Base-by-base conservation (phyloP, 2,329 filamentous ascomycete species). In the Sporothrix mexicana region DNA sequence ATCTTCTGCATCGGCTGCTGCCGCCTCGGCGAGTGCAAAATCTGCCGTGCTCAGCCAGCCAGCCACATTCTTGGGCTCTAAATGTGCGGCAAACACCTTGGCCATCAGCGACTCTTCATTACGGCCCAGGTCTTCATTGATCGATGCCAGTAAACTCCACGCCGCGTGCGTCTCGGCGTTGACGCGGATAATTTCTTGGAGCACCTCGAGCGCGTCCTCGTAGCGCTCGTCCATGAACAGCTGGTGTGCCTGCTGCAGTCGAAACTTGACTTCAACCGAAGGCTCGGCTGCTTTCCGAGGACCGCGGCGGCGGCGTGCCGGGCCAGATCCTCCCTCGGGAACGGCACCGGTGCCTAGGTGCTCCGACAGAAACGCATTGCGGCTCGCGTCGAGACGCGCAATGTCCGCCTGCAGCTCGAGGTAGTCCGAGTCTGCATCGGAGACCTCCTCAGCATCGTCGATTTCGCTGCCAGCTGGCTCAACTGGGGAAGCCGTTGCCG, bases 231-330 rank as follows among this genome's bases (percentile, higher is more conserved):
- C 84, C 73, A 93, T 84, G 78, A 91, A 94, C 4, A 90, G 88
- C 74, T 90, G 85, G 73, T 90, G 92, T 2, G 93, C 92, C 77
- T 88, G 85, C 64, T 87, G 86, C 67, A 94, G 85, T 57, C 91
- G 84, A 55, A 88, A 84, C 77, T 91, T 93, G 79, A 94, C 93
- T 76, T 94, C 90, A 55, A 87, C 89, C 61, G 90, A 88, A 17
- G 90, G 91, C 78, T 93, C 91, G 9, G 88, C 90, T 30, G 89
- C 87, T 78, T 90, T 89, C 20, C 87, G 83, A 36, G 86, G 87
- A 7, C 87, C 87, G 6, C 82, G 78, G 73, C 78, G 82, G 15
- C 74, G 77, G 9, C 77, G 75, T 23, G 66, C 45, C 3, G 51
- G 73, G 70, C 36, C 74, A 12, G n/a, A 69, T 25, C 20, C 74